Conservation (phyloP, 2,329 filamentous ascomycete species). For the Lachnellula arida region DNA sequence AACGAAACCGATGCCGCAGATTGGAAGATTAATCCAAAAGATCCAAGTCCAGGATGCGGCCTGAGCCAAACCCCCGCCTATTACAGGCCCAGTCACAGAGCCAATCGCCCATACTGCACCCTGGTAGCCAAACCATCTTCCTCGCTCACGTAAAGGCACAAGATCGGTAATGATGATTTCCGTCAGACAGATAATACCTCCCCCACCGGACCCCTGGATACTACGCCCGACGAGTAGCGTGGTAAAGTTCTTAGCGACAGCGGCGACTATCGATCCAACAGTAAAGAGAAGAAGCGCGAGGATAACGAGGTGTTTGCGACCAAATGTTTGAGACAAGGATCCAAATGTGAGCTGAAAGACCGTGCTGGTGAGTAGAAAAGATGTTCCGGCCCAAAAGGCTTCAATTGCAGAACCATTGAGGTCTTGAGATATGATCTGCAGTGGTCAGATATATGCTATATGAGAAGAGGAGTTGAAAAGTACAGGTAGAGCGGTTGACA, state of each 20-base stretch:
- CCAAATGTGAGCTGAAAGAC: slow-evolving; percentile 46
- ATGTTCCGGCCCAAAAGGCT: slow-evolving; percentile 66
- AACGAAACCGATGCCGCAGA: slow-evolving; percentile 2
- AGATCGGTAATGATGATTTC: slow-evolving; percentile 41
- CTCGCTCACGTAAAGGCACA: slow-evolving; percentile 37
- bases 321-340: slow-evolving; percentile 13
- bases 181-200: slow-evolving; percentile 41
- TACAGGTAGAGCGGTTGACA: not conserved
- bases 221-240: slow-evolving; percentile 31
- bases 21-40: slow-evolving; percentile 41
- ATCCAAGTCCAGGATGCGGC: slow-evolving; percentile 52
- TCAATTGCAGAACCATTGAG: slow-evolving; percentile 38
- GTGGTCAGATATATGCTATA: not conserved
- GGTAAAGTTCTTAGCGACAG: slow-evolving; percentile 21
- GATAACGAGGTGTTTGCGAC: slow-evolving; percentile 12
- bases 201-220: slow-evolving; percentile 45
- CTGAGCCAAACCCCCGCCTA: slow-evolving; percentile 29
- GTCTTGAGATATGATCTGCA: slow-evolving; percentile 5
- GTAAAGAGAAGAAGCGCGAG: slow-evolving; percentile 10
- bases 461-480: not conserved
- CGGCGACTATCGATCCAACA: slow-evolving; percentile 26
- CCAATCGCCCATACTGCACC: slow-evolving; percentile 22
- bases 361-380: slow-evolving; percentile 60
- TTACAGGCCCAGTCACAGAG: slow-evolving; percentile 28
- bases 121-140: slow-evolving; percentile 31